A percentile compares a stretch with the other conserved stretches of the same genome.
Evolutionary conservation across 2,329 filamentous ascomycete species (phyloP).

Genomic region (Nigrospora osmanthi): DNA sequence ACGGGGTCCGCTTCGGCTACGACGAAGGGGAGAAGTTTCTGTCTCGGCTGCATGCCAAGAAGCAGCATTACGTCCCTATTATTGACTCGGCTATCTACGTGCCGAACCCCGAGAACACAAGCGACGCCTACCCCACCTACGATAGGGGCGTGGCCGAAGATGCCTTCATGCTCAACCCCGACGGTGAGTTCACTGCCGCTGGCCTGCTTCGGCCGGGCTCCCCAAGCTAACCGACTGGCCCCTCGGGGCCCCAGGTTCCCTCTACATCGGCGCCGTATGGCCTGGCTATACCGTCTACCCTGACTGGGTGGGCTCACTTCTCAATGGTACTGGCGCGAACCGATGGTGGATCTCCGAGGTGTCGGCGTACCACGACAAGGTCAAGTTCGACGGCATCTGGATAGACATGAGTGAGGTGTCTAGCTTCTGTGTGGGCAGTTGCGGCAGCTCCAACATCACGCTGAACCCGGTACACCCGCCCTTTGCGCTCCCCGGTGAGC

Average conservation of each 20-base stretch:
- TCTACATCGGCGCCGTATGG: slow-evolving; percentile 61
- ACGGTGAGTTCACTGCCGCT: slow-evolving; percentile 27
- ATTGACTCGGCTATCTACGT: slow-evolving; percentile 65
- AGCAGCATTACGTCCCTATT: slow-evolving; percentile 67
- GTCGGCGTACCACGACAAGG: slow-evolving; percentile 41
- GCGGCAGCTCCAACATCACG: slow-evolving; percentile 56
- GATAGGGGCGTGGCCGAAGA: slow-evolving; percentile 51
- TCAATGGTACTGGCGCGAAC: slow-evolving; percentile 56
- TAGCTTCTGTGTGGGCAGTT: slow-evolving; percentile 64
- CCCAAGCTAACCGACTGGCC: too few species aligned
- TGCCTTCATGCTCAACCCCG: slow-evolving; percentile 45
- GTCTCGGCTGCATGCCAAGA: slow-evolving; percentile 50
- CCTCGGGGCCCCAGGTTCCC: slow-evolving; percentile 19
- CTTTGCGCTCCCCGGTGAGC: slow-evolving; percentile 58
- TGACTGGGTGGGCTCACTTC: slow-evolving; percentile 58
- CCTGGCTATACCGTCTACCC: slow-evolving; percentile 65
- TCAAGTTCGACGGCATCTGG: slow-evolving; percentile 46
- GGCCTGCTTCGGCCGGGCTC: too few species aligned
- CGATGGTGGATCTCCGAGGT: slow-evolving; percentile 64
- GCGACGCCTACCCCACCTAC: slow-evolving; percentile 56
- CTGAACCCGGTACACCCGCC: slow-evolving; percentile 62
- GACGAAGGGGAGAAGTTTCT: slow-evolving; percentile 52
- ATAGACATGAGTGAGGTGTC: slow-evolving; percentile 52
- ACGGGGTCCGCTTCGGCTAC: slow-evolving; percentile 48
- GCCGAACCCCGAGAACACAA: slow-evolving; percentile 61